Conservation (phyloP, 164 flowering plant genomes). For the Umbellularia californica region DNA sequence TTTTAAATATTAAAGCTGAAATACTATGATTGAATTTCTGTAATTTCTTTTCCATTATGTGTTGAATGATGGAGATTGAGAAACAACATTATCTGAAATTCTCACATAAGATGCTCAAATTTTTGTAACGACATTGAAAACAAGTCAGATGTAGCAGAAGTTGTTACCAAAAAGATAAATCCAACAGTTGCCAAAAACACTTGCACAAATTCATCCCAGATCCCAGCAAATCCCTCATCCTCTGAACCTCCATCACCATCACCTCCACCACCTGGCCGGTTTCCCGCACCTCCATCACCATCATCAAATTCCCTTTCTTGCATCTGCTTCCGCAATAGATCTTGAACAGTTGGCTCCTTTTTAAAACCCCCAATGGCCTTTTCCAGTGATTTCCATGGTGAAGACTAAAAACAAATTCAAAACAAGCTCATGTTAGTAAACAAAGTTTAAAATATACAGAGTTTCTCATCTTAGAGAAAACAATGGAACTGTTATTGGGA, state of each 20-base stretch:
- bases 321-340: constrained; percentile 59
- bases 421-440: background rate
- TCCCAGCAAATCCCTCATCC: constrained; percentile 46
- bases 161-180: constrained; percentile 58
- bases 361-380: constrained; percentile 46
- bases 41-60: background rate
- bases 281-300: constrained; percentile 36
- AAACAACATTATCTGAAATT: background rate
- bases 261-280: constrained; percentile 35
- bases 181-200: constrained; percentile 62
- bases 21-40: background rate
- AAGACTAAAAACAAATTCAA: constrained; percentile 30
- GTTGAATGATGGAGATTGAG: background rate
- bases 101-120: background rate
- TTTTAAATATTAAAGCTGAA: background rate
- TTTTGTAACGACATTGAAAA: background rate
- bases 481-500: too few relatives aligned
- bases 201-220: constrained; percentile 61
- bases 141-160: background rate
- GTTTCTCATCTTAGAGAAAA: too few relatives aligned
- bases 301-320: constrained; percentile 50
- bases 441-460: background rate
- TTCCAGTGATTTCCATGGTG: constrained; percentile 67
- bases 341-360: constrained; percentile 52
- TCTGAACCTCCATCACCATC: constrained; percentile 36